Evolutionary conservation across 1,284 basidiomycete genomes (phyloP).

Genomic region (Apiotrichum laibachii): DNA sequence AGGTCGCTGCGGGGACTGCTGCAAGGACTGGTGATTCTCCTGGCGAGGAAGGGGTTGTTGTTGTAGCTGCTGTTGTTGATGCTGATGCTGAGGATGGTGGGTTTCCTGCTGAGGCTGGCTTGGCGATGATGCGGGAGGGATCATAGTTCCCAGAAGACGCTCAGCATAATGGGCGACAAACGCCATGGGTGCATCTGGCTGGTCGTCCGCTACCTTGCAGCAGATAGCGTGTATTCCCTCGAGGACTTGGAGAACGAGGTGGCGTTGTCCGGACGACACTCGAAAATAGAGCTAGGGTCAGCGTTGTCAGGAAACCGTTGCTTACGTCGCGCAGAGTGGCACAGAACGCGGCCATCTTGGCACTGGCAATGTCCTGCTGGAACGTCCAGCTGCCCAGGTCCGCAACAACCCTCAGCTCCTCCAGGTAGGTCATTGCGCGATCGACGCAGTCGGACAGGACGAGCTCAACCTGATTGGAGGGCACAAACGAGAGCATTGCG

Average conservation of each 20-base stretch:
- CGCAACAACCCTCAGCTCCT: background rate
- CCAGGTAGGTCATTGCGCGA: constrained; percentile 4
- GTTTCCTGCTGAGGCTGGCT: background rate
- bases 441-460: constrained; percentile 8
- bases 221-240: background rate
- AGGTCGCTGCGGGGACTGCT: too few species aligned
- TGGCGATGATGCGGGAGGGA: background rate
- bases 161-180: constrained; percentile 10
- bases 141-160: background rate
- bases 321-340: constrained; percentile 4
- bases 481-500: constrained; percentile 2
- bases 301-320: background rate
- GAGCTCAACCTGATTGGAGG: constrained; percentile 2
- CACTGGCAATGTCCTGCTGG: constrained; percentile 12
- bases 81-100: background rate
- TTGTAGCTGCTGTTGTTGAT: background rate
- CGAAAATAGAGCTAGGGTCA: constrained; percentile 6
- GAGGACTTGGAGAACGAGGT: background rate
- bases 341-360: constrained; percentile 5
- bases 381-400: constrained; percentile 6
- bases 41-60: background rate
- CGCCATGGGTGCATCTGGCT: constrained; percentile 2
- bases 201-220: background rate
- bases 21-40: too few species aligned
- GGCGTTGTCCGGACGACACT: background rate